Evolutionary conservation across 805 yeast genomes (phyloP).

Genomic region (Wilhelminamyces savonicus): DNA sequence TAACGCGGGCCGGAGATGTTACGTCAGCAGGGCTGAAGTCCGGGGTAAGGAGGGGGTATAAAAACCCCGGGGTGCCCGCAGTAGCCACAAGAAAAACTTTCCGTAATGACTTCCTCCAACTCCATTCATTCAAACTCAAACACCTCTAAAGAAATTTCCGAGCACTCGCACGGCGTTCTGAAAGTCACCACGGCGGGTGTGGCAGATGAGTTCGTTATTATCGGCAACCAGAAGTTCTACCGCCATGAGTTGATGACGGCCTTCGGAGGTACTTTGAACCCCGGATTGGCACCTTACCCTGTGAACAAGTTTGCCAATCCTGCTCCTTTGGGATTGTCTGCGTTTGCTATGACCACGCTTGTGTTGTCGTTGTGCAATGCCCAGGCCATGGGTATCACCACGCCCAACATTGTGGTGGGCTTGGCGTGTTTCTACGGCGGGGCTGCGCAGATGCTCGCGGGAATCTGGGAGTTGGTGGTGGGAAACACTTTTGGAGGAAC

Average conservation of each 20-base stretch:
- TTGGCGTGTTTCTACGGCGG: conserved; percentile 63
- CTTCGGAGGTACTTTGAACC: conserved; percentile 30
- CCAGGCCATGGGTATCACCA: conserved; percentile 44
- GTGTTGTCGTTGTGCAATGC: conserved; percentile 51
- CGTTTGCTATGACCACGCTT: conserved; percentile 59
- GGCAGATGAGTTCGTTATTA: conserved; percentile 23
- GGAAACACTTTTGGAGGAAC: conserved; percentile 67
- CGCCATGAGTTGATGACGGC: conserved; percentile 32
- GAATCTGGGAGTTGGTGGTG: conserved; percentile 58
- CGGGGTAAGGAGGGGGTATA: too few relatives aligned
- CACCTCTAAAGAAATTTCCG: too few relatives aligned
- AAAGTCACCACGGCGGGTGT: conserved; percentile 27
- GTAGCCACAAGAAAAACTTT: too few relatives aligned
- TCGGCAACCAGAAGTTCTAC: conserved; percentile 24
- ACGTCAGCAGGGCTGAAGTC: too few relatives aligned
- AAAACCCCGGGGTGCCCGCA: too few relatives aligned
- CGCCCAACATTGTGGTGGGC: conserved; percentile 51
- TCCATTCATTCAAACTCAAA: too few relatives aligned
- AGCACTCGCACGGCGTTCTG: too few relatives aligned
- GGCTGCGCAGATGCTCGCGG: conserved; percentile 51
- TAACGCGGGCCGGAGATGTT: too few relatives aligned
- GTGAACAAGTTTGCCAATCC: conserved; percentile 58
- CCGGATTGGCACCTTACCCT: conserved; percentile 34
- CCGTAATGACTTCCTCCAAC: too few relatives aligned
- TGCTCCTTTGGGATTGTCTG: conserved; percentile 58